These are phyloP conservation scores for Salinomyces thailandicus DNA, from an alignment of 2,329 filamentous ascomycete genomes.

Conservation along the genomic window DNA sequence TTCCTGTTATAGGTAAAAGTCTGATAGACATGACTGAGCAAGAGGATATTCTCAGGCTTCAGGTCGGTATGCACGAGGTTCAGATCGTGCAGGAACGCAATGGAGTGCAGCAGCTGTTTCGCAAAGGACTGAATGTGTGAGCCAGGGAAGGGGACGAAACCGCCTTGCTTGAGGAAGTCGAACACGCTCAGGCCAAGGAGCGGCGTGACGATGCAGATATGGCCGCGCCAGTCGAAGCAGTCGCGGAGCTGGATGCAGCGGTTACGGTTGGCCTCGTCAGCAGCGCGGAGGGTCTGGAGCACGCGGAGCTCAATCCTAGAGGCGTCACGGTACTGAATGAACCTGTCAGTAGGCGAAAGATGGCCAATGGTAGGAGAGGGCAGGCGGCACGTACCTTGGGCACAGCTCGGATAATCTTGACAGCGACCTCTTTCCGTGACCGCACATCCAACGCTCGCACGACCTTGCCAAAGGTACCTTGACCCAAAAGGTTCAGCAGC, in stretches of 20 bases:
- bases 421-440: constrained; percentile 71
- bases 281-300: constrained; percentile 79
- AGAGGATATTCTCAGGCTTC: constrained; percentile 58
- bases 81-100: constrained; percentile 92
- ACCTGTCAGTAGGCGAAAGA: too few species aligned
- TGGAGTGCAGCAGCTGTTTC: constrained; percentile 90
- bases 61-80: constrained; percentile 88
- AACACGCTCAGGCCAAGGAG: constrained; percentile 90
- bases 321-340: constrained; percentile 66
- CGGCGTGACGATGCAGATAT: constrained; percentile 79
- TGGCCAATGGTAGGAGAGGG: too few species aligned
- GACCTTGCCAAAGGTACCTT: constrained; percentile 97
- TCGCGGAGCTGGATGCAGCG: constrained; percentile 94
- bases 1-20: constrained; percentile 60
- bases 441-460: constrained; percentile 79
- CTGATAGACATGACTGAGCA: constrained; percentile 55
- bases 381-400: constrained; percentile 57
- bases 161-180: constrained; percentile 91
- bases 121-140: constrained; percentile 98
- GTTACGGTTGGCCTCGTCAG: constrained; percentile 85
- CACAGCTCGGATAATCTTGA: constrained; percentile 97
- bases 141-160: constrained; percentile 93
- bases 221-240: constrained; percentile 93
- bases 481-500: constrained; percentile 80
- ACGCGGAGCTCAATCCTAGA: constrained; percentile 90